Conservation (phyloP, 495 filamentous ascomycete species). For the Aspergillus asperescens region DNA sequence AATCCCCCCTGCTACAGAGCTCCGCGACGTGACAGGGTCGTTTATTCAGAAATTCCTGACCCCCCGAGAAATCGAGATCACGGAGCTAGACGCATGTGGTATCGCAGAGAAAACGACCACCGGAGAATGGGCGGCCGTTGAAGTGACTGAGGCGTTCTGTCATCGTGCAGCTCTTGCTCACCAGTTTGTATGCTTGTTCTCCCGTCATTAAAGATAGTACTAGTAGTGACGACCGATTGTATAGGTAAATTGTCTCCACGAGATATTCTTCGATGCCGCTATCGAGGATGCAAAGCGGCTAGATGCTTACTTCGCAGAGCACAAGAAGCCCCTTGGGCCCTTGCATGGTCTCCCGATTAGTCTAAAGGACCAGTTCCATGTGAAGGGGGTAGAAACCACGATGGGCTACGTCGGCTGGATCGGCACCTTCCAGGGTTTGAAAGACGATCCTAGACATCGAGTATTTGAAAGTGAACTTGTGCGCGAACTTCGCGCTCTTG, state of each 20-base stretch:
- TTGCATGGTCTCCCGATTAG: slow-evolving; percentile 63
- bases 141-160: slow-evolving; percentile 53
- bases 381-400: slow-evolving; percentile 58
- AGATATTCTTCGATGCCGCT: slow-evolving; percentile 58
- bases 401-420: slow-evolving; percentile 58
- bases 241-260: slow-evolving; percentile 55
- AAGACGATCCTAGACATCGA: slow-evolving; percentile 32
- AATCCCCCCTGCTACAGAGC: slow-evolving; percentile 46
- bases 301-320: slow-evolving; percentile 49
- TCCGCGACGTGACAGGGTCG: slow-evolving; percentile 56
- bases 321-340: slow-evolving; percentile 48
- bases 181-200: slow-evolving; percentile 39
- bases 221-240: no score
- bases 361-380: slow-evolving; percentile 67
- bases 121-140: slow-evolving; percentile 42
- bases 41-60: slow-evolving; percentile 56
- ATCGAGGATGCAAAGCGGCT: slow-evolving; percentile 53
- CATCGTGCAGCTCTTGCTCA: slow-evolving; percentile 54
- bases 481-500: slow-evolving; percentile 48
- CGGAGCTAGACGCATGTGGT: slow-evolving; percentile 47
- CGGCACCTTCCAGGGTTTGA: slow-evolving; percentile 47
- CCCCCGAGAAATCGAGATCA: slow-evolving; percentile 51
- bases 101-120: slow-evolving; percentile 45
- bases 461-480: slow-evolving; percentile 48
- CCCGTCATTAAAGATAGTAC: not conserved